Evolutionary conservation across 2,329 filamentous ascomycete species (phyloP).

Genomic region (Ceratocystis diversiconidia): DNA sequence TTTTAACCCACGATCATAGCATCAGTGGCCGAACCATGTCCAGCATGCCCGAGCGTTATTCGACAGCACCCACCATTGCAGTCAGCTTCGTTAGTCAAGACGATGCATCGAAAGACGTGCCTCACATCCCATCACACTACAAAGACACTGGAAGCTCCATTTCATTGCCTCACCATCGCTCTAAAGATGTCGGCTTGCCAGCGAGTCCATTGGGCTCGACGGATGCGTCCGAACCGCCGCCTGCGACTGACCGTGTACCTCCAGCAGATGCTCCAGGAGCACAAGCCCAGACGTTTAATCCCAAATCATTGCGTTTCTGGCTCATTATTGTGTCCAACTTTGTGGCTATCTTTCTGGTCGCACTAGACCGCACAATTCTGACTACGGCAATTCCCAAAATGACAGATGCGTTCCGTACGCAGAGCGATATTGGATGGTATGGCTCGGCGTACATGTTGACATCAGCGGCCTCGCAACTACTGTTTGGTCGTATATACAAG

Average conservation of each 20-base stretch:
- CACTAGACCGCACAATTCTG: conserved; percentile 40
- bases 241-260: background rate
- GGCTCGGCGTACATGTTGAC: conserved; percentile 46
- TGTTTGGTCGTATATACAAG: conserved; percentile 38
- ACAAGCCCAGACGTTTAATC: conserved; percentile 31
- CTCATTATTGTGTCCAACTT: conserved; percentile 40
- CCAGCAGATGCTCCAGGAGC: background rate
- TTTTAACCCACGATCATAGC: background rate
- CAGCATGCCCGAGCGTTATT: conserved; percentile 5
- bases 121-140: background rate
- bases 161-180: background rate
- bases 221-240: conserved; percentile 23
- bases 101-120: background rate
- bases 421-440: conserved; percentile 48
- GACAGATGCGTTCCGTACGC: conserved; percentile 37
- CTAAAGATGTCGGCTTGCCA: background rate
- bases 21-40: background rate
- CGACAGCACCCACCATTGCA: conserved; percentile 4
- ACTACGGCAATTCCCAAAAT: conserved; percentile 39
- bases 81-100: conserved; percentile 1
- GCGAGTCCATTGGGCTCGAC: background rate
- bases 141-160: background rate
- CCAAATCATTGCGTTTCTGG: conserved; percentile 41
- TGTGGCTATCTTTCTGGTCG: conserved; percentile 42
- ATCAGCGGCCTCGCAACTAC: conserved; percentile 37